Conservation (phyloP, 148 eudicot genomes). For the Vaccinium macrocarpon region DNA sequence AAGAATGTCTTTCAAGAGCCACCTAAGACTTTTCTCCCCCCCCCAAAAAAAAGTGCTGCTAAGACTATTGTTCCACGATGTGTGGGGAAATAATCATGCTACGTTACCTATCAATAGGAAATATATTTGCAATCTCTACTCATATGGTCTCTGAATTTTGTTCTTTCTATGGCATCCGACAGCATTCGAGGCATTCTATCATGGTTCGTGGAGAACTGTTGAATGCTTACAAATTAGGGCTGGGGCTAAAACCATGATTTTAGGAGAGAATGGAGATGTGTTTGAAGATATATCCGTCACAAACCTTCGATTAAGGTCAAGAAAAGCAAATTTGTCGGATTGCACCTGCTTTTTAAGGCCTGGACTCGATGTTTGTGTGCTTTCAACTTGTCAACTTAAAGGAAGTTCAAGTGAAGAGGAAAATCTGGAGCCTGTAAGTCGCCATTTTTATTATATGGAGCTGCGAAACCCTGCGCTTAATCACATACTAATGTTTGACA, state of each 20-base stretch:
- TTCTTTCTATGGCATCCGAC: slow-evolving; percentile 19
- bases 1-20: not conserved
- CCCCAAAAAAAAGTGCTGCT: not conserved
- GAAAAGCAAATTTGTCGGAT: slow-evolving; percentile 61
- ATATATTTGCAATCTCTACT: not conserved
- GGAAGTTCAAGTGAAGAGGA: slow-evolving; percentile 45
- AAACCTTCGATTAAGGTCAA: slow-evolving; percentile 67
- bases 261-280: slow-evolving; percentile 46
- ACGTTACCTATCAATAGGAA: not conserved
- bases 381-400: slow-evolving; percentile 30
- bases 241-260: slow-evolving; percentile 49
- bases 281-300: slow-evolving; percentile 54
- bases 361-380: slow-evolving; percentile 74
- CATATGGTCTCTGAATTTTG: not conserved
- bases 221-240: slow-evolving; percentile 55
- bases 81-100: not conserved
- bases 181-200: slow-evolving; percentile 79
- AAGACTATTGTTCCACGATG: not conserved
- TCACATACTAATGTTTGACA: not conserved
- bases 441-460: not conserved
- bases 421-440: slow-evolving; percentile 8
- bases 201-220: slow-evolving; percentile 59
- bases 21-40: not conserved
- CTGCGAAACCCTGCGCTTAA: not conserved
- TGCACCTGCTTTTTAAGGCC: slow-evolving; percentile 80